Evolutionary conservation across 2,329 filamentous ascomycete genomes (phyloP), one percentile per base, ranked within the genome.

Genomic region (Oidium heveae): DNA sequence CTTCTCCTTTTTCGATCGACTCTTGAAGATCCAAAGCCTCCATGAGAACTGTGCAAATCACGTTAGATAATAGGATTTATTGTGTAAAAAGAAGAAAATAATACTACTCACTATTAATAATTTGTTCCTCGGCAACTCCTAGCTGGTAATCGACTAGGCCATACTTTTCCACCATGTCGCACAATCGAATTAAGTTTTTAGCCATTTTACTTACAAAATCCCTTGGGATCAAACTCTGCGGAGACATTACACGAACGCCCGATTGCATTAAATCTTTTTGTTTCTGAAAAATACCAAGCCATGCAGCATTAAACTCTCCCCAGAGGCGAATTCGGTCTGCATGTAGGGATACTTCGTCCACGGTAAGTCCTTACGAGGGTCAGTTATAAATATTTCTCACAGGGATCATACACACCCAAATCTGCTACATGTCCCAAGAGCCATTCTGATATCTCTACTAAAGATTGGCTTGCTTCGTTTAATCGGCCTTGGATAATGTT

Each of bases 61-160:
- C 28, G 36, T 41, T 56, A 50, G 56, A 53, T 10, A 18, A 43
- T 13, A n/a, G 28, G 15, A 0, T 53, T 50, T n/a, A 24, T 46
- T 22, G 13, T n/a, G n/a, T n/a, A n/a, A n/a, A 12, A 41, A 15
- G 33, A 13, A 41, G 20, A 33, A 28, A 18, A 24, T 22, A 18
- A 12, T 34, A 53, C 51, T 18, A 52, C 84, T 68, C 72, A 94
- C 88, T 75, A 56, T 77, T 76, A 61, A 91, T 77, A 61, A 96
- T 95, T 64, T 85, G 80, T 65, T 96, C 88, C 68, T 96, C 91
- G 77, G 86, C 93, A 28, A 96, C 85, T 9, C 91, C 91, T 70
- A 94, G 93, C 63, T 96, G 84, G 66, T 96, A 98, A 69, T 98
- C 91, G 12, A 98, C 86, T 51, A 98, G 71, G n/a, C 91, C 91